Conservation (phyloP, 495 filamentous ascomycete genomes). For the Penicillium canariense region DNA sequence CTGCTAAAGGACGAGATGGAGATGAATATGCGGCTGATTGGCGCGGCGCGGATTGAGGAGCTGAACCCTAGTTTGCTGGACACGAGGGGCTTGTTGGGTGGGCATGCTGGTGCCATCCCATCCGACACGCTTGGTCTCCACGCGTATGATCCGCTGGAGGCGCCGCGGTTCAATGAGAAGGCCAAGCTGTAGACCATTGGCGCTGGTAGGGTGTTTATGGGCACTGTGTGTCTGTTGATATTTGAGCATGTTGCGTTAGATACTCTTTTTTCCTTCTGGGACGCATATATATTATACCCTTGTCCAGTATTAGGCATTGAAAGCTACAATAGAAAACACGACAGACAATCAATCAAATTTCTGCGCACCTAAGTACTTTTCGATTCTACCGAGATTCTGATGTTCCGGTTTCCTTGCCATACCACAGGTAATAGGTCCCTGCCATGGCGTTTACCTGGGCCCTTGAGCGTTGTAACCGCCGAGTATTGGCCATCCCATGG, state of each 20-base stretch:
- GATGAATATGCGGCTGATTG: conserved; percentile 97
- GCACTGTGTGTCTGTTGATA: not conserved
- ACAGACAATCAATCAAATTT: not conserved
- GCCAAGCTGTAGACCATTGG: conserved; percentile 45
- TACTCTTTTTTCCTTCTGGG: not conserved
- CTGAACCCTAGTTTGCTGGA: conserved; percentile 79
- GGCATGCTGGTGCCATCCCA: conserved; percentile 67
- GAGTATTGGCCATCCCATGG: too few relatives aligned
- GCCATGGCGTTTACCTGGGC: too few relatives aligned
- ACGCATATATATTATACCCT: conserved; percentile 1
- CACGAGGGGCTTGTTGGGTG: conserved; percentile 61
- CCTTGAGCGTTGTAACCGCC: too few relatives aligned
- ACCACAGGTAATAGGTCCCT: too few relatives aligned
- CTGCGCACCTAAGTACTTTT: too few relatives aligned
- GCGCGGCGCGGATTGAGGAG: conserved; percentile 68
- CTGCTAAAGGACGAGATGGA: conserved; percentile 97
- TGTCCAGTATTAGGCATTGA: not conserved
- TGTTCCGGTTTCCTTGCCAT: too few relatives aligned
- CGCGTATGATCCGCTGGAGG: conserved; percentile 65
- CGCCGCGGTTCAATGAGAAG: conserved; percentile 58
- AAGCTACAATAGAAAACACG: not conserved
- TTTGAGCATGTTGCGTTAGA: not conserved
- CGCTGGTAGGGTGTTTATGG: not conserved
- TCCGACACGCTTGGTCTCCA: conserved; percentile 62
- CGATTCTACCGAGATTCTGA: too few relatives aligned